phyloP scores from a whole-genome alignment of 768 basidiomycete species.

The Sarcodon aspratus region DNA sequence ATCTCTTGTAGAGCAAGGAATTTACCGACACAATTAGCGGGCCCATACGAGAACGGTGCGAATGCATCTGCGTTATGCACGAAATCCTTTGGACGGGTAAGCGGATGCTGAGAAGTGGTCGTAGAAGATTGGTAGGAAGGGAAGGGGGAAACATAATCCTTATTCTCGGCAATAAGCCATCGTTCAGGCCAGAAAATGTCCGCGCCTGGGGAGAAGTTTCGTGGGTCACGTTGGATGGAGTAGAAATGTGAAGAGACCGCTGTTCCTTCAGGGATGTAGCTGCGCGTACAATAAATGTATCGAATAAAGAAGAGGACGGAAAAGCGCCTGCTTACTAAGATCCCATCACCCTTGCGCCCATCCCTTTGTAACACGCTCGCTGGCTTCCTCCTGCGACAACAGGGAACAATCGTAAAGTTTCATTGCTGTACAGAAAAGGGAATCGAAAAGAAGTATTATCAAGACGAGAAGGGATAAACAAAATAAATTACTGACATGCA shows the following conservation, averaged over 20 bases:
- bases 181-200: conserved; percentile 29
- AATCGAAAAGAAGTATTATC: too few relatives aligned
- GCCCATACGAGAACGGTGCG: conserved; percentile 11
- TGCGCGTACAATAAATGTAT: neutral
- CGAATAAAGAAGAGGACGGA: neutral
- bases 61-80: conserved; percentile 5
- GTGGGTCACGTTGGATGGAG: conserved; percentile 28
- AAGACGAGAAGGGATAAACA: too few relatives aligned
- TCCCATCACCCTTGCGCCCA: too few relatives aligned
- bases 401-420: too few relatives aligned
- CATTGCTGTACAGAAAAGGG: too few relatives aligned
- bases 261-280: conserved; percentile 9
- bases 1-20: conserved; percentile 22
- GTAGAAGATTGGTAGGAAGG: too few relatives aligned
- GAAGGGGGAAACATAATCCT: too few relatives aligned
- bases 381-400: too few relatives aligned
- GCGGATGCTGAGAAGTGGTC: too few relatives aligned
- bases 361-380: too few relatives aligned
- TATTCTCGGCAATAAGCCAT: conserved; percentile 17
- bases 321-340: too few relatives aligned
- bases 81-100: neutral
- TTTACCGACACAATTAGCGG: conserved; percentile 9
- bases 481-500: too few relatives aligned
- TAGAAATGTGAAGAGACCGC: conserved; percentile 22
- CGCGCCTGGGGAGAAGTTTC: conserved; percentile 30